A percentile compares a stretch with the other conserved stretches of the same genome.
Conservation (phyloP, 78 protist genomes). For the Trichosphaerium sp. region DNA sequence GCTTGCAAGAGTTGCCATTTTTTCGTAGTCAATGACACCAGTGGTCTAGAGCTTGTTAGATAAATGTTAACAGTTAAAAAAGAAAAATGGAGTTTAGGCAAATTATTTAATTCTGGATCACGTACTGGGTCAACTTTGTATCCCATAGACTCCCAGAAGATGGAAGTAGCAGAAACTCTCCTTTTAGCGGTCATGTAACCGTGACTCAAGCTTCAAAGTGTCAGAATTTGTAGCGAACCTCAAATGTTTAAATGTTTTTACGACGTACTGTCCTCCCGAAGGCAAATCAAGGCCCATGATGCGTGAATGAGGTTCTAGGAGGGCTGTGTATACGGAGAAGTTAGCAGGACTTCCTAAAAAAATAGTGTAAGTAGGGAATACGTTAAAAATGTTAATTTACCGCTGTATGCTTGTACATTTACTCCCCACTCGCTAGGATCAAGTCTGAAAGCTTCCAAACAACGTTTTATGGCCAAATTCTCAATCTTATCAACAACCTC, state of each 20-base stretch:
- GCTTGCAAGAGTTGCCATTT: conserved; percentile 67
- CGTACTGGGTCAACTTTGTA: conserved; percentile 74
- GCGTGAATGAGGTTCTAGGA: conserved; percentile 95
- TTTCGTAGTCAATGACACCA: conserved; percentile 95
- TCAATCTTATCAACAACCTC: conserved; percentile 88
- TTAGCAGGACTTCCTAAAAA: conserved; percentile 83
- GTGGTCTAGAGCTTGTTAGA: conserved; percentile 25
- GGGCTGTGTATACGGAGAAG: conserved; percentile 85
- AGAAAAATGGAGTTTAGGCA: neutral
- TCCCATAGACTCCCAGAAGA: conserved; percentile 96
- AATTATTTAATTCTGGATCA: neutral
- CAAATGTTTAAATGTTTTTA: no score
- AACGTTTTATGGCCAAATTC: conserved; percentile 81
- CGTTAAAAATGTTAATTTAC: neutral
- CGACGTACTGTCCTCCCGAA: conserved; percentile 89
- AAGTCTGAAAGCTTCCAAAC: conserved; percentile 80
- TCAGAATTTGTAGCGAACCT: neutral
- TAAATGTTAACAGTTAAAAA: conserved; percentile 7
- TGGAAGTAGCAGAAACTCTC: conserved; percentile 83
- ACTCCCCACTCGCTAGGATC: conserved; percentile 94
- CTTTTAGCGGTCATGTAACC: conserved; percentile 92
- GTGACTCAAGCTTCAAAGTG: conserved; percentile 72
- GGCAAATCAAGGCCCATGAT: conserved; percentile 98
- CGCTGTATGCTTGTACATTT: conserved; percentile 95
- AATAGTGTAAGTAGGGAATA: neutral